Conservation (phyloP, 2,329 filamentous ascomycete genomes). For the Diaporthe citrichinensis region DNA sequence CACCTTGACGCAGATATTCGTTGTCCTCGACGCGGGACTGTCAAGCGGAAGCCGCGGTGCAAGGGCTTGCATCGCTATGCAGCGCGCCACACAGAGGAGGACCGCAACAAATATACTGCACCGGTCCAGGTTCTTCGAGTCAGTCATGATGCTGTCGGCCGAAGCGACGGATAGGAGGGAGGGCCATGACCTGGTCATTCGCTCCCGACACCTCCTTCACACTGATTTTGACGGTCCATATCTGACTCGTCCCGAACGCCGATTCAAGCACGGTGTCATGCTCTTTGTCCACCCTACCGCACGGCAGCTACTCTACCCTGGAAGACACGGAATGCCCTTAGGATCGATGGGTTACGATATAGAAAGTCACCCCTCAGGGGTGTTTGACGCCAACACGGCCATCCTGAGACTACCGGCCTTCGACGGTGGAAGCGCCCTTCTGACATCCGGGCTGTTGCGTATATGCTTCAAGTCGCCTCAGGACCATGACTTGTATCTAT, state of each 20-base stretch:
- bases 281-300: slow-evolving; percentile 16
- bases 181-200: slow-evolving; percentile 4
- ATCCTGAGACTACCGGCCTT: slow-evolving; percentile 1
- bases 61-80: slow-evolving; percentile 18
- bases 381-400: slow-evolving; percentile 8
- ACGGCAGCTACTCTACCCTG: slow-evolving; percentile 2
- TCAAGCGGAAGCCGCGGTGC: neutral
- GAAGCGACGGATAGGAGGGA: slow-evolving; percentile 14
- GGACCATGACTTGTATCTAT: neutral
- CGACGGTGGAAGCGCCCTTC: neutral
- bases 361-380: neutral
- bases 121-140: slow-evolving; percentile 11
- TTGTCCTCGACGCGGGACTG: slow-evolving; percentile 5
- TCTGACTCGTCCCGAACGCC: neutral
- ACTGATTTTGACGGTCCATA: neutral
- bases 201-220: neutral
- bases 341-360: slow-evolving; percentile 5
- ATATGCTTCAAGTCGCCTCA: slow-evolving; percentile 21
- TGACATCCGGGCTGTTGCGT: neutral
- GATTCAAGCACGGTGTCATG: slow-evolving; percentile 11
- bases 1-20: slow-evolving; percentile 7
- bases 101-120: slow-evolving; percentile 5
- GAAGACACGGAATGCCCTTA: slow-evolving; percentile 2
- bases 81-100: neutral
- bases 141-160: neutral